A percentile compares a stretch with the other conserved stretches of the same genome.
Conservation (phyloP, 495 filamentous ascomycete species). For the Lepraria neglecta region DNA sequence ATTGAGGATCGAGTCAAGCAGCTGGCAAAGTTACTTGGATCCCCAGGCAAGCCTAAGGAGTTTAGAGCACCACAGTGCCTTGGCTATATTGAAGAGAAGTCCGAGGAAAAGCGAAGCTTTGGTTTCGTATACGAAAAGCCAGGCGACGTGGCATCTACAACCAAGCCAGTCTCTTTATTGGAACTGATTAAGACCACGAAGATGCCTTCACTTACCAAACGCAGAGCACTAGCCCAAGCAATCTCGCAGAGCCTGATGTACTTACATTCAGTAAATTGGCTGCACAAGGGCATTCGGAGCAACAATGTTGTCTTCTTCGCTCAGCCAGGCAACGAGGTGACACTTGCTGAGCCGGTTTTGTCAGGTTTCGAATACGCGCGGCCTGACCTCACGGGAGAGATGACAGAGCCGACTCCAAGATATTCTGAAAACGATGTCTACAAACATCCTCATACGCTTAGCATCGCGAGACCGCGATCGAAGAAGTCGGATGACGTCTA, state of each 20-base stretch:
- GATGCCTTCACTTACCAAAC: constrained; percentile 16
- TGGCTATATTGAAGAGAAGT: constrained; percentile 25
- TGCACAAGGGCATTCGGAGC: constrained; percentile 51
- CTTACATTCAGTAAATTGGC: constrained; percentile 50
- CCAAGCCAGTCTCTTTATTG: background rate
- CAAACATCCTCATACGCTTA: constrained; percentile 25
- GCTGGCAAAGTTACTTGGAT: background rate
- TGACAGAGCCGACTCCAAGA: constrained; percentile 19
- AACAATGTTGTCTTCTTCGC: constrained; percentile 49
- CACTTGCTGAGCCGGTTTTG: constrained; percentile 23
- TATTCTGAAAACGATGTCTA: constrained; percentile 30
- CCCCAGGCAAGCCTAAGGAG: constrained; percentile 18
- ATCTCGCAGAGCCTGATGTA: constrained; percentile 17
- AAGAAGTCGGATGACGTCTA: constrained; percentile 31
- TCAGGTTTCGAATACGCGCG: constrained; percentile 33
- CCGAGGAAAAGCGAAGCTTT: background rate
- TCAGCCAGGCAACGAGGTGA: background rate
- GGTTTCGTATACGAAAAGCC: background rate
- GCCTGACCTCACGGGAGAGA: constrained; percentile 19
- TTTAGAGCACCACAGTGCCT: constrained; percentile 35
- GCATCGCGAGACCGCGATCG: constrained; percentile 15
- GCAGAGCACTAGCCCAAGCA: constrained; percentile 15
- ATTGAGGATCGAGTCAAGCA: constrained; percentile 14
- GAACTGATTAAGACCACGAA: background rate
- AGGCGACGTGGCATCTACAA: background rate